Evolutionary conservation across 805 yeast genomes (phyloP), one percentile per base, ranked within the genome.

Genomic region (Trichomonascus vanleenenianus): DNA sequence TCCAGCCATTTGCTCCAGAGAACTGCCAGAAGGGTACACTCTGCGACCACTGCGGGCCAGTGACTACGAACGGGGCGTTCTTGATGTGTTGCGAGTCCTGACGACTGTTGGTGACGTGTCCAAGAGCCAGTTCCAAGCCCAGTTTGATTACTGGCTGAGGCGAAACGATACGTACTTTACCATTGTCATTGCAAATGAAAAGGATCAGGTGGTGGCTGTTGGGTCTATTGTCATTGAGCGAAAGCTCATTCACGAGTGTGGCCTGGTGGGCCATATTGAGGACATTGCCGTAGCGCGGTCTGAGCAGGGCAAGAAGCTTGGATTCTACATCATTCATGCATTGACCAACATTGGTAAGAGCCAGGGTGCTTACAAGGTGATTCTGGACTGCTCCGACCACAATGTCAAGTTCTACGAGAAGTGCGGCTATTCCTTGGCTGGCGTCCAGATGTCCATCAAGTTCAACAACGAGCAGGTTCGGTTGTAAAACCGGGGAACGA

Each of bases 221-320:
- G 97, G 97, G 0, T 79, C 83, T 61, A 66, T 91, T 11, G 57
- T 93, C 9, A 69, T 93, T 6, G 98, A 91, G 62, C 74, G 73
- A 42, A 91, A 91, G 63, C 60, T 66, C 51, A 87, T 93, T 51
- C 98, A 91, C 64, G 76, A 69, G 34, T 79, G 93, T 61, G 94
- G 95, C 0, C 64, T 73, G 43, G 94, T 86, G 3, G 97, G 97
- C 1, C 97, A 91, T 66, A 83, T 91, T 51, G 98, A 91, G 59
- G 98, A 91, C 61, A 91, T 91, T 50, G 83, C 97, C 1, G 95
- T 91, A 3, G 72, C 79, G 15, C 60, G 62, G 27, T 66, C 72
- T 15, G 85, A 85, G 60, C 97, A 89, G 59, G 98, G 98, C 5
- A 80, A 82, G 59, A 78, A 78, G 54, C 67, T 91, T 40, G 98